A percentile compares a stretch with the other conserved stretches of the same genome.
Evolutionary conservation across 495 filamentous ascomycete species (phyloP).

Genomic region (Hypoxylon subgilvum): DNA sequence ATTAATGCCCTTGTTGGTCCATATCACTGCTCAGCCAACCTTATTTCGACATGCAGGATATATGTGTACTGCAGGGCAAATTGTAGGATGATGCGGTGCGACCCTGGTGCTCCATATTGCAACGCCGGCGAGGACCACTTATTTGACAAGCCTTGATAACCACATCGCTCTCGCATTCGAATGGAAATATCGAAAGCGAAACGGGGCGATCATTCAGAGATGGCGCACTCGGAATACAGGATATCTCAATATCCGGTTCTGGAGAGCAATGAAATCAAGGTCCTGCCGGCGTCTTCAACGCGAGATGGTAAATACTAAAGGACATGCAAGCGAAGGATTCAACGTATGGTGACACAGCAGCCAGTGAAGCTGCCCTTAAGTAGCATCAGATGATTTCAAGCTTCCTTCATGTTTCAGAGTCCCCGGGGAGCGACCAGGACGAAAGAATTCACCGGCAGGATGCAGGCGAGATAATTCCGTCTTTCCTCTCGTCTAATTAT

Average conservation of each 20-base stretch:
- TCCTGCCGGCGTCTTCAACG: not conserved
- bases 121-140: not conserved
- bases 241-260: not conserved
- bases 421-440: slow-evolving; percentile 1
- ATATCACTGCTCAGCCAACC: slow-evolving; percentile 6
- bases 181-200: not conserved
- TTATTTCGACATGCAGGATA: slow-evolving; percentile 15
- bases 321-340: slow-evolving; percentile 12
- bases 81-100: not conserved
- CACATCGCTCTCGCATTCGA: not conserved
- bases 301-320: not conserved
- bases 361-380: not conserved
- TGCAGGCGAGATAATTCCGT: not conserved
- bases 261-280: slow-evolving; percentile 1
- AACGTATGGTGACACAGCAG: not conserved
- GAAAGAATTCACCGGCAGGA: not conserved
- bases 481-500: not conserved
- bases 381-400: slow-evolving; percentile 21
- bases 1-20: not conserved
- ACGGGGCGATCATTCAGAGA: slow-evolving; percentile 13
- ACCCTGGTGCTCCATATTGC: not conserved
- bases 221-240: slow-evolving; percentile 9
- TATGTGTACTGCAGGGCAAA: not conserved
- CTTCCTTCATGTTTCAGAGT: slow-evolving; percentile 23
- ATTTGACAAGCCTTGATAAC: not conserved